Evolutionary conservation across 2,329 filamentous ascomycete species (phyloP).

Genomic region (Ophiocordyceps polyrhachis-furcata): DNA sequence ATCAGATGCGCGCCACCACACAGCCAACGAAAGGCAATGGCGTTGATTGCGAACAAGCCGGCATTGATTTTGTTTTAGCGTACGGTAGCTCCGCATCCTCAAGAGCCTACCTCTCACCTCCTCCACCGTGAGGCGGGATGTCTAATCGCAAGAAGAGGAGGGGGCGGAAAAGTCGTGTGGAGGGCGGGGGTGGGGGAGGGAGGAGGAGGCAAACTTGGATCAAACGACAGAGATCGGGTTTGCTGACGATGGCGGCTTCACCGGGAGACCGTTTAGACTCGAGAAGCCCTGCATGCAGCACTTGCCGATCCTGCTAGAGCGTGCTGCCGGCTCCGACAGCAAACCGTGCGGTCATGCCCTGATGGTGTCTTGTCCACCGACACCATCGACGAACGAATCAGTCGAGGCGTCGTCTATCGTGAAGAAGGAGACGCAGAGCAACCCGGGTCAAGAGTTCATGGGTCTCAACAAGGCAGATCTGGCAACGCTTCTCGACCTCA

Average conservation of each 20-base stretch:
- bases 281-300: slow-evolving; percentile 90
- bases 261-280: slow-evolving; percentile 40
- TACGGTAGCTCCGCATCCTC: slow-evolving; percentile 44
- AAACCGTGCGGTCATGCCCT: slow-evolving; percentile 74
- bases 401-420: slow-evolving; percentile 21
- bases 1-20: slow-evolving; percentile 11
- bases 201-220: background rate
- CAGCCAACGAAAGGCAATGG: slow-evolving; percentile 16
- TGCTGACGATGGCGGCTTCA: slow-evolving; percentile 25
- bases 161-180: background rate
- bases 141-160: slow-evolving; percentile 2
- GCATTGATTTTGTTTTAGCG: slow-evolving; percentile 83
- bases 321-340: slow-evolving; percentile 36
- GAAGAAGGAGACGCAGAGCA: slow-evolving; percentile 7
- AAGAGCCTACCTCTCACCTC: slow-evolving; percentile 48
- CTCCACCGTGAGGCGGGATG: slow-evolving; percentile 26
- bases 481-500: slow-evolving; percentile 66
- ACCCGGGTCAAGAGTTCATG: slow-evolving; percentile 52
- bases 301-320: slow-evolving; percentile 57
- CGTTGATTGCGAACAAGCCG: slow-evolving; percentile 62
- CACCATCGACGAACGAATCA: slow-evolving; percentile 37
- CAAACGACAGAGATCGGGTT: slow-evolving; percentile 8
- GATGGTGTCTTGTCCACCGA: slow-evolving; percentile 80
- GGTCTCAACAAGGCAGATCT: slow-evolving; percentile 62
- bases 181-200: background rate